Evolutionary conservation across 2,329 filamentous ascomycete genomes (phyloP).

Genomic region (Zasmidium angulare): DNA sequence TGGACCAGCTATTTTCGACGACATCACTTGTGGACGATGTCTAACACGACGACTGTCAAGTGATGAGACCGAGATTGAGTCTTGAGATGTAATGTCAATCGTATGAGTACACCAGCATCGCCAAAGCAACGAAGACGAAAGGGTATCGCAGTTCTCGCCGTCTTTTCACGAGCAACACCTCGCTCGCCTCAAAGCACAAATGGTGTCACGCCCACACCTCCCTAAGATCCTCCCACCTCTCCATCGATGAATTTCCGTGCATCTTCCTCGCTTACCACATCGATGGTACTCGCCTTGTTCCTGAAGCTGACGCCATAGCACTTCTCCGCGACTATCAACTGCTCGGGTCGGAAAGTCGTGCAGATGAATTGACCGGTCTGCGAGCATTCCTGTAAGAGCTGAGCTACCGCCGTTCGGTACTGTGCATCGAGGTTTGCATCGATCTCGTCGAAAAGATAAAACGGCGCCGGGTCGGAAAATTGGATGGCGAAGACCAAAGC

Average conservation of each 20-base stretch:
- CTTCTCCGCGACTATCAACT: conserved; percentile 92
- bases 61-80: no score
- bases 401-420: conserved; percentile 92
- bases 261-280: conserved; percentile 82
- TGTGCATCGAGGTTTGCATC: conserved; percentile 97
- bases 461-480: conserved; percentile 92
- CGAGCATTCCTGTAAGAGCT: conserved; percentile 67
- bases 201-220: neutral
- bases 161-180: neutral
- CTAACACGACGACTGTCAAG: no score
- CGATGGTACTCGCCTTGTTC: conserved; percentile 92
- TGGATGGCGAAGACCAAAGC: conserved; percentile 99
- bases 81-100: no score
- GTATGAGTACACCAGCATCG: neutral
- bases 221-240: conserved; percentile 49
- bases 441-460: conserved; percentile 99
- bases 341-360: conserved; percentile 96
- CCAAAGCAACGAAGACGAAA: neutral
- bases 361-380: conserved; percentile 83
- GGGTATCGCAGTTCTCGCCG: neutral
- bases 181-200: neutral
- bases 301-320: conserved; percentile 92
- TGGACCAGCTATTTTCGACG: no score
- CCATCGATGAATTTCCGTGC: conserved; percentile 94
- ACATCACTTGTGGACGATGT: no score